Percentiles rank a stretch among this genome's conserved stretches.
phyloP scores from a whole-genome alignment of 768 basidiomycete species.

The Obba rivulosa region DNA sequence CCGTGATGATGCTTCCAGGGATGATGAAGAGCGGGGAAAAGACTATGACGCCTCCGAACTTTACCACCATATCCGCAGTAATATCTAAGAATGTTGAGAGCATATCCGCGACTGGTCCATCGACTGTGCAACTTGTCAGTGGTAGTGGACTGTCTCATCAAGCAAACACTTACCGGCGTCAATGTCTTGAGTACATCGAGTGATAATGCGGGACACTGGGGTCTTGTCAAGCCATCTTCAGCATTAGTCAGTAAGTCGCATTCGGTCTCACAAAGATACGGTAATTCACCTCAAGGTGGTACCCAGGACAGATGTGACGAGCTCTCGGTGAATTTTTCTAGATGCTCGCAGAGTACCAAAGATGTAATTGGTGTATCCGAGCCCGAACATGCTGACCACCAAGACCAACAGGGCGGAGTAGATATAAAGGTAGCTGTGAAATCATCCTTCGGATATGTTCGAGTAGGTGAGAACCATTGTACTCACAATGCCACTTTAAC shows the following conservation, averaged over 20 bases:
- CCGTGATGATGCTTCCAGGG: conserved; percentile 29
- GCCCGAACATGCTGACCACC: conserved; percentile 27
- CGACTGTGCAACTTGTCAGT: conserved; percentile 23
- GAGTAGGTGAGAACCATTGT: neutral
- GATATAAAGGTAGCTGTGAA: conserved; percentile 41
- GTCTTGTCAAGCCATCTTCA: conserved; percentile 45
- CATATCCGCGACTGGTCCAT: conserved; percentile 26
- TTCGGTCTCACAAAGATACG: neutral
- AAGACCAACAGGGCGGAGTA: conserved; percentile 35
- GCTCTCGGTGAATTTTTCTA: conserved; percentile 42
- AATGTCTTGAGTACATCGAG: conserved; percentile 66
- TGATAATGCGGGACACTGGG: conserved; percentile 54
- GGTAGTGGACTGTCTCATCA: neutral
- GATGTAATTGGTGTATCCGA: conserved; percentile 35
- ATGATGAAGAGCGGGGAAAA: conserved; percentile 35
- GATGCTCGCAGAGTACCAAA: conserved; percentile 50
- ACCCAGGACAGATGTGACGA: conserved; percentile 49
- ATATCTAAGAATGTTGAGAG: conserved; percentile 27
- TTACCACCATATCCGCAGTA: conserved; percentile 28
- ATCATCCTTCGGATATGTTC: neutral
- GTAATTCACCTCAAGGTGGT: conserved; percentile 51
- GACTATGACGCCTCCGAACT: conserved; percentile 31
- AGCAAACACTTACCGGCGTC: conserved; percentile 20
- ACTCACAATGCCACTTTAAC: conserved; percentile 31
- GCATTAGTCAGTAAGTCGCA: neutral